These are phyloP conservation scores for Ceratocystis colombiana DNA, from an alignment of 2,329 filamentous ascomycete genomes.

Conservation along the genomic window DNA sequence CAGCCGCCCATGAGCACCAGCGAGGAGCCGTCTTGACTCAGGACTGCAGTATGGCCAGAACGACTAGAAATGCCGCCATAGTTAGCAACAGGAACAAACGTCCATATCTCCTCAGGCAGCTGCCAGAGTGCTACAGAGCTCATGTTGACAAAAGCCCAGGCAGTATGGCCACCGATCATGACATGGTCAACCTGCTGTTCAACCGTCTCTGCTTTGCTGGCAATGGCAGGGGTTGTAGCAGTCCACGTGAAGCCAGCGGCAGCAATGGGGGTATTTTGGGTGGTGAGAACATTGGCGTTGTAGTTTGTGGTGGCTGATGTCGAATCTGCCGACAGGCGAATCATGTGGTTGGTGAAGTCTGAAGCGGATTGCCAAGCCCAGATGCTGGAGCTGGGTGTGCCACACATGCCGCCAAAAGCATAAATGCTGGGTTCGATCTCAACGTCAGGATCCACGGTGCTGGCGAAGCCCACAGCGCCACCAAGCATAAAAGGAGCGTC, in stretches of 20 bases:
- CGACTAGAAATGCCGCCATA: slow-evolving; percentile 55
- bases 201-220: slow-evolving; percentile 53
- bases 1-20: slow-evolving; percentile 80
- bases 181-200: slow-evolving; percentile 70
- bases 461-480: slow-evolving; percentile 56
- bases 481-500: slow-evolving; percentile 43
- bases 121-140: slow-evolving; percentile 80
- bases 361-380: slow-evolving; percentile 59
- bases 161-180: slow-evolving; percentile 75
- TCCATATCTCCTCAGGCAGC: slow-evolving; percentile 78
- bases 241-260: slow-evolving; percentile 85
- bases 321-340: slow-evolving; percentile 41
- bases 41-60: slow-evolving; percentile 77
- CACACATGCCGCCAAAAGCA: slow-evolving; percentile 83
- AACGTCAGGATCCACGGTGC: slow-evolving; percentile 40
- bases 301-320: slow-evolving; percentile 34
- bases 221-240: slow-evolving; percentile 57
- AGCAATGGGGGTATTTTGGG: slow-evolving; percentile 42
- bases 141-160: slow-evolving; percentile 83
- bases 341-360: slow-evolving; percentile 72
- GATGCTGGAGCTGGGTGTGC: slow-evolving; percentile 20
- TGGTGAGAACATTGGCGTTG: slow-evolving; percentile 24
- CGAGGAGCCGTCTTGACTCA: slow-evolving; percentile 67
- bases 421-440: slow-evolving; percentile 47
- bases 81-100: slow-evolving; percentile 49